Base-by-base conservation (phyloP, 2,329 filamentous ascomycete genomes). In the Aspergillus amoenus region DNA sequence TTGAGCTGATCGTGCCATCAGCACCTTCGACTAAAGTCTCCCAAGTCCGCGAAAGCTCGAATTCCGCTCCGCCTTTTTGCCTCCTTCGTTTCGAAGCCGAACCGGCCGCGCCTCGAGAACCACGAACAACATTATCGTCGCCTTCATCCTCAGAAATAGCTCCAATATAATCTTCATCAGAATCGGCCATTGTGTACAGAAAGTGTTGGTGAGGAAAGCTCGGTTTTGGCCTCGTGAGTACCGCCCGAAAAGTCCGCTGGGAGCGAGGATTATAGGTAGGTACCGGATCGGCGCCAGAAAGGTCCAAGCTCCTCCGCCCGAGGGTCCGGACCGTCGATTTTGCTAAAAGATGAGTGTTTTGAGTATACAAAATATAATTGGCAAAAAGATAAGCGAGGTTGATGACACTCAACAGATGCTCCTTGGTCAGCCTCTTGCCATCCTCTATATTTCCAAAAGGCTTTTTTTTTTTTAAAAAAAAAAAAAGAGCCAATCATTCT, bases 1-100 rank as follows among this genome's bases (percentile, higher is more conserved):
- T 82, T 42, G 83, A 84, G 56, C 86, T 87, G 64, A 96, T 85
- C 56, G 86, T 87, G 45, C 90, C 91, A 76, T 95, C 90, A 42
- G 86, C 88, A 18, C 88, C 88, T 74, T 94, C 91, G 49, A 90
- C 84, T 34, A 93, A 84, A 6, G 84, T 84, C 70, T 93, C 90
- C 79, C 80, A 82, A 18, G 79, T 81, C 62, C 80, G 70, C 24
- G 76, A 75, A 40, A 81, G 76, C 64, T 80, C 76, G 72, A 78
- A 79, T 64, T 78, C 74, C 55, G 74, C 68, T 46, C 71, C 70
- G 55, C 70, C 70, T 39, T 68, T 70, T 53, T 73, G 70, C 64
- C 71, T 78, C 70, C 69, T 74, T 65, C 71, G 74, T 55, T 66
- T 71, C 24, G 70, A 66, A 43, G 63, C 66, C 49, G 60, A 57